Base-by-base conservation (phyloP, 140 eudicot species). In the Erigeron philadelphicus region DNA sequence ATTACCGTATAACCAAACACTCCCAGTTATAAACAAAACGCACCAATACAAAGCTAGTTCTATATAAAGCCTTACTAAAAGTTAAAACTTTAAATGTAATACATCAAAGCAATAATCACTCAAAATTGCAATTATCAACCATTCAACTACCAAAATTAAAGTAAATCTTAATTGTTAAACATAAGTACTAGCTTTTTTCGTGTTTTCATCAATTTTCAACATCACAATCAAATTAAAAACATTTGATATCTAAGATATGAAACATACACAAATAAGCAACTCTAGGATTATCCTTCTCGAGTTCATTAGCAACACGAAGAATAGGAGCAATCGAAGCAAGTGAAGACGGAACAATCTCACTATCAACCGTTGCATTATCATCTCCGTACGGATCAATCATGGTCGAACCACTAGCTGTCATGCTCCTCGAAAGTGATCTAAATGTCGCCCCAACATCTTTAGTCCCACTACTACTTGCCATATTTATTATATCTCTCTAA, bases 391-490 rank as follows among this genome's bases (percentile, higher is more conserved):
- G 80, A 71, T 89, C 95, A 67, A 78, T 69, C 84, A 84, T 79
- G 2, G 87, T 67, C 17, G 86, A 76, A 48, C 73, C 55, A 64
- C 86, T 78, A 12, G 75, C 25, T 21, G 25, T 65, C 71, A 79
- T 61, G 68, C 83, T 62, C 83, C 82, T 71, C 4, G 93, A 88
- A 19, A 72, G 45, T 58, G 89, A 67, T 80, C 84, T 81, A 11
- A 77, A 79, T 44, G 81, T 83, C 13, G 64, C 38, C 38, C 38
- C 89, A 43, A 61, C 81, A 4, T 64, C 89, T 66, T 83, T 92
- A 18, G 84, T 86, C 67, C 98, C 98, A 77, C 98, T 92, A 16
- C 88, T 46, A 63, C 96, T 92, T 75, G 98, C 96, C 96, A 91
- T 91, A 16, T 38, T 21, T 38, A 44, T 31, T 31, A 31, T 31